These are phyloP conservation scores for Mycena amicta DNA, from an alignment of 768 basidiomycete species.

Conservation along the genomic window DNA sequence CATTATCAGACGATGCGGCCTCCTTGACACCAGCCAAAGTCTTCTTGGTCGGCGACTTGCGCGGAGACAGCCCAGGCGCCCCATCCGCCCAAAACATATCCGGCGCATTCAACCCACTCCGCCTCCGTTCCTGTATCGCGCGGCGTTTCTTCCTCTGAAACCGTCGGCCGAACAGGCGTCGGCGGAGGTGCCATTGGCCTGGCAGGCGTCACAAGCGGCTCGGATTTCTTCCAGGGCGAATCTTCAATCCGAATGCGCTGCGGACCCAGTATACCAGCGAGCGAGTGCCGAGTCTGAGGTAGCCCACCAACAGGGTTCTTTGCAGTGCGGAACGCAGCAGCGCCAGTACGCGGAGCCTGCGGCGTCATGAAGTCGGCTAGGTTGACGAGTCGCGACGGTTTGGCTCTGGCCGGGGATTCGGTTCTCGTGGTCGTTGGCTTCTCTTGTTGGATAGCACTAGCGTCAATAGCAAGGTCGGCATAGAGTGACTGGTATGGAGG, in stretches of 20 bases:
- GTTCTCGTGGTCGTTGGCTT: neutral
- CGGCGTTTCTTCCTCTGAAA: slow-evolving; percentile 17
- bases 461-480: neutral
- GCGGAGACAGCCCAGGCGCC: slow-evolving; percentile 19
- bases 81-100: slow-evolving; percentile 15
- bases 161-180: slow-evolving; percentile 37
- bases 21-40: slow-evolving; percentile 17
- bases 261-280: slow-evolving; percentile 13
- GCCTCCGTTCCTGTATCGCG: slow-evolving; percentile 29
- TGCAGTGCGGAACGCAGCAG: neutral
- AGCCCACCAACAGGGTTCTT: neutral
- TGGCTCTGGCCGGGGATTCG: neutral
- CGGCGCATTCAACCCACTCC: slow-evolving; percentile 22
- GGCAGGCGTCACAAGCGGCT: slow-evolving; percentile 36
- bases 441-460: neutral
- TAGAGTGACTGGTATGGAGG: neutral
- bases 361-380: slow-evolving; percentile 20
- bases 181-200: slow-evolving; percentile 38
- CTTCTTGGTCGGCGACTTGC: slow-evolving; percentile 1
- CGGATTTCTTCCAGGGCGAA: slow-evolving; percentile 28
- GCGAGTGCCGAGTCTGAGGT: slow-evolving; percentile 9
- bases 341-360: slow-evolving; percentile 9
- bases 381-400: neutral
- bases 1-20: slow-evolving; percentile 36
- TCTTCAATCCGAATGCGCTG: slow-evolving; percentile 17